Evolutionary conservation across 73 alveolate genomes (phyloP).

Genomic region (Blepharisma japonicum): DNA sequence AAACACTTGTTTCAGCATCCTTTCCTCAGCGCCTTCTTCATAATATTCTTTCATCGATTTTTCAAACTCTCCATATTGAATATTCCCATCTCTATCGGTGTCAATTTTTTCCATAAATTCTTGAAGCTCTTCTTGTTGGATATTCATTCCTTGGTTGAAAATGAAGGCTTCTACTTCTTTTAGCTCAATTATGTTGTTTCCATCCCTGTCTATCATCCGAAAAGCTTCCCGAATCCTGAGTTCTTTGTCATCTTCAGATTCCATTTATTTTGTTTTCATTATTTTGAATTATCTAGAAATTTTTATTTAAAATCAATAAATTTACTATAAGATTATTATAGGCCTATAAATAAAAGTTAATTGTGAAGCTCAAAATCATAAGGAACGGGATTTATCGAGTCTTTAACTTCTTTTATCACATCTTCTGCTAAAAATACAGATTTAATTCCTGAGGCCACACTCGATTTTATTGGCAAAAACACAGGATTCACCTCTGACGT

Average conservation of each 20-base stretch:
- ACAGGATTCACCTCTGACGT: neutral
- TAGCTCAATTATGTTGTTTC: neutral
- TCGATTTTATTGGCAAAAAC: neutral
- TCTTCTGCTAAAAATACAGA: constrained; percentile 48
- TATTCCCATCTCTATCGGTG: constrained; percentile 9
- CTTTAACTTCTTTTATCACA: constrained; percentile 52
- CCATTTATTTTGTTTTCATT: neutral
- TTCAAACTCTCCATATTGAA: neutral
- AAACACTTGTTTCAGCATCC: constrained; percentile 4
- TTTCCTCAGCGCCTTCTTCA: neutral
- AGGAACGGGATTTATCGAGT: neutral
- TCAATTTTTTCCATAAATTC: constrained; percentile 11
- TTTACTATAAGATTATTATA: neutral
- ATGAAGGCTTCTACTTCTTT: constrained; percentile 20
- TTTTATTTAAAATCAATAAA: neutral
- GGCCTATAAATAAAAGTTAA: neutral
- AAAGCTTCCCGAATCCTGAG: neutral
- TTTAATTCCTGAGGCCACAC: constrained; percentile 28
- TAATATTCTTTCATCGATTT: neutral
- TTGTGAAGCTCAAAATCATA: constrained; percentile 10
- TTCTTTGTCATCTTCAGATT: constrained; percentile 7
- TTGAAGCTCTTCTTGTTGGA: constrained; percentile 18
- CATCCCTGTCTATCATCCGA: neutral
- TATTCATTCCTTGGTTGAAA: constrained; percentile 24
- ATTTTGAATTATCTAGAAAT: neutral